phyloP scores from a whole-genome alignment of 306 rosid genomes.

The Abrus pulchellus region DNA sequence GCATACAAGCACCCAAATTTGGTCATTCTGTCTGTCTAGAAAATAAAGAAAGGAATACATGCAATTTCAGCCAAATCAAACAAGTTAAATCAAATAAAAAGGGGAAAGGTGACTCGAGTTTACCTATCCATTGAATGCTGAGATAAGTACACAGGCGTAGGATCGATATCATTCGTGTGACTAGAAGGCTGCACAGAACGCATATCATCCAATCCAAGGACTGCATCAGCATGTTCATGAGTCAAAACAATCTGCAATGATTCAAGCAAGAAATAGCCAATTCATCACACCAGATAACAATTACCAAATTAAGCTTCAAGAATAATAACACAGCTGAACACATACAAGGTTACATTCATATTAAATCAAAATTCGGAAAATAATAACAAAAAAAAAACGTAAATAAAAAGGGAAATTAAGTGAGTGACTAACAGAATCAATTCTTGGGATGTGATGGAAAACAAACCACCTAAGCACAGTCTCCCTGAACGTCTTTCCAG shows the following conservation, averaged over 20 bases:
- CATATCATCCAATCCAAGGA: conserved; percentile 87
- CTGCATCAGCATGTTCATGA: conserved; percentile 95
- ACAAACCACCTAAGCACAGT: conserved; percentile 89
- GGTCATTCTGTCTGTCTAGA: not conserved
- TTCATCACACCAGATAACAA: not conserved
- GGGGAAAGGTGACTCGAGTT: conserved; percentile 13
- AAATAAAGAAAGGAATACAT: not conserved
- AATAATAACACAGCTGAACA: conserved; percentile 13
- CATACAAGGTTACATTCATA: not conserved
- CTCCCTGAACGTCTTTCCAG: conserved; percentile 90
- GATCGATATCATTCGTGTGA: conserved; percentile 76
- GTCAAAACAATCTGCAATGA: conserved; percentile 81
- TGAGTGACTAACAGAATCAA: conserved; percentile 74
- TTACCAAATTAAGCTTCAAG: conserved; percentile 8
- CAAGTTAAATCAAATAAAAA: not conserved
- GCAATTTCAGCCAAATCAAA: not conserved
- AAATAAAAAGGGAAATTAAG: not conserved
- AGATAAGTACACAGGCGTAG: conserved; percentile 74
- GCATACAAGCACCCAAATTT: not conserved
- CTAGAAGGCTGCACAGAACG: conserved; percentile 80
- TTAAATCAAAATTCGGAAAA: not conserved
- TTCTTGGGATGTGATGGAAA: conserved; percentile 71
- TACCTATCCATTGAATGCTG: conserved; percentile 82
- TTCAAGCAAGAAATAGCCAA: conserved; percentile 8
- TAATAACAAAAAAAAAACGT: not conserved